A percentile compares a stretch with the other conserved stretches of the same genome.
Conservation (phyloP, 441 rosid species). For the Corymbia calophylla region DNA sequence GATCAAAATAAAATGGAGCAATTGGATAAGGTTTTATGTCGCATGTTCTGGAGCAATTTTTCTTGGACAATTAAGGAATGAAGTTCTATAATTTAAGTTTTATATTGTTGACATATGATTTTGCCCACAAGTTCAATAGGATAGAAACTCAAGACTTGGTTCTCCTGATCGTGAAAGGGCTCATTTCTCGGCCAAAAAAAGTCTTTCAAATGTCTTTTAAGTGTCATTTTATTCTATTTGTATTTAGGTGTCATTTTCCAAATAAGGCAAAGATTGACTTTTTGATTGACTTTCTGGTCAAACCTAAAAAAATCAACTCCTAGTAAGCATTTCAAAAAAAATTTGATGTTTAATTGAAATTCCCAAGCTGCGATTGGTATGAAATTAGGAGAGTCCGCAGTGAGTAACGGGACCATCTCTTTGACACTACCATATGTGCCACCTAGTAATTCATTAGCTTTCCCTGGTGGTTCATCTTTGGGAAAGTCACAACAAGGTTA, state of each 20-base stretch:
- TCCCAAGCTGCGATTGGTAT: background rate
- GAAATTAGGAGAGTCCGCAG: background rate
- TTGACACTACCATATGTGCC: background rate
- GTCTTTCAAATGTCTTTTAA: background rate
- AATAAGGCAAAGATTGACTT: background rate
- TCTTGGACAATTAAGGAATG: background rate
- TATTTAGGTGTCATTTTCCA: background rate
- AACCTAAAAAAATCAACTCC: background rate
- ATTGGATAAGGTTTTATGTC: background rate
- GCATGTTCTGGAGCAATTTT: background rate
- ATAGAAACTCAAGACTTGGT: background rate
- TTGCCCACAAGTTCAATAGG: background rate
- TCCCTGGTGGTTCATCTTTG: too few species aligned
- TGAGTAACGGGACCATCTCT: background rate
- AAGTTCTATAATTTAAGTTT: too few species aligned
- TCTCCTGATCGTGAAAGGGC: background rate
- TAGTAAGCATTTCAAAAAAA: background rate
- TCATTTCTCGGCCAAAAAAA: background rate
- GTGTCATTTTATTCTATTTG: background rate
- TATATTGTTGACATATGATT: background rate
- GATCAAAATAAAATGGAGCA: background rate
- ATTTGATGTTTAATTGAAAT: background rate
- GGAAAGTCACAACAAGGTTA: too few species aligned
- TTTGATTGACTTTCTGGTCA: background rate
- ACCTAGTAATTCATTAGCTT: background rate